phyloP scores from a whole-genome alignment of 139 green algal genomes.

The Coelastrella sp. region DNA sequence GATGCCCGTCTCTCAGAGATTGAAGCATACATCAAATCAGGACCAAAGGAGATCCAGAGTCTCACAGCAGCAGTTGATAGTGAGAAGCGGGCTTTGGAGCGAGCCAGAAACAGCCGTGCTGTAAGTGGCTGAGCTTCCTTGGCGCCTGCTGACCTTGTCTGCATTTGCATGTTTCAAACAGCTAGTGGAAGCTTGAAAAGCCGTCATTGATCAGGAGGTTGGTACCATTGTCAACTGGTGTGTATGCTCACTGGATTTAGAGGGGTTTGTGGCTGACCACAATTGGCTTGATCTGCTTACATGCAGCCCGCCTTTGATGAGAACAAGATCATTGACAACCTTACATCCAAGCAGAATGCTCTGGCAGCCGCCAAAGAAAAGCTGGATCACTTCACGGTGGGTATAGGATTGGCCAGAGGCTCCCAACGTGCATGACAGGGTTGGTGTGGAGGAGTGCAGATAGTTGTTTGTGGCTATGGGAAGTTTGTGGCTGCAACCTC shows the following conservation, averaged over 20 bases:
- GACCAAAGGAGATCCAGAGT: neutral
- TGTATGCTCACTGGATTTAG: too few species aligned
- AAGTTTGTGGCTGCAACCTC: neutral
- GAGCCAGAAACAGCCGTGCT: neutral
- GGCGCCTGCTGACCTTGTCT: too few species aligned
- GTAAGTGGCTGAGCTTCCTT: neutral
- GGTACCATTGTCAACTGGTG: too few species aligned
- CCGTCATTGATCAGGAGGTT: too few species aligned
- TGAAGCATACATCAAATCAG: constrained; percentile 10
- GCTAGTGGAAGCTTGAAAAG: too few species aligned
- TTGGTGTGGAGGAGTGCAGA: too few species aligned
- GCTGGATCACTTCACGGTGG: constrained; percentile 5
- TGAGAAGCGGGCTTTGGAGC: neutral
- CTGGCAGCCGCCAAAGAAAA: constrained; percentile 27
- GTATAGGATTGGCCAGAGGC: too few species aligned
- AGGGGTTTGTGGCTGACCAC: too few species aligned
- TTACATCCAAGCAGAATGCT: constrained; percentile 8
- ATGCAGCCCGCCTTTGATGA: neutral
- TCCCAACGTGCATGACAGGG: too few species aligned
- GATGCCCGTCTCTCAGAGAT: neutral
- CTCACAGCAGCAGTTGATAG: constrained; percentile 3
- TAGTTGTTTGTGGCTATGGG: too few species aligned
- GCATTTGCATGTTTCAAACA: neutral
- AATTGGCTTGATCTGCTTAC: neutral
- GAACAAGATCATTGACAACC: constrained; percentile 27